Percentiles rank a stretch among this genome's conserved stretches.
Evolutionary conservation across 2,329 filamentous ascomycete species (phyloP).

Genomic region (Massarina eburnea): DNA sequence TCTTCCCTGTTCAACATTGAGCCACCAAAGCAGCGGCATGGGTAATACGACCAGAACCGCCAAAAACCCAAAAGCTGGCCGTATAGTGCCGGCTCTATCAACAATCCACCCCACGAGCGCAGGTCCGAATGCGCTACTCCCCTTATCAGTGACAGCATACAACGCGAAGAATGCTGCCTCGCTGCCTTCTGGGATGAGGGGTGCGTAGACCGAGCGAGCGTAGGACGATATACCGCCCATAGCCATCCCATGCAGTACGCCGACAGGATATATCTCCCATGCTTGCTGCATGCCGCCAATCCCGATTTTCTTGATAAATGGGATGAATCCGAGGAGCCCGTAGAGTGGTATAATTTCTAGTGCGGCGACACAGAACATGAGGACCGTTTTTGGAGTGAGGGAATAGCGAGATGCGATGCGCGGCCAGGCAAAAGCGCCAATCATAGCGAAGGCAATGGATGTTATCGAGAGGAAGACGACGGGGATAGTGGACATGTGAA

Average conservation of each 20-base stretch:
- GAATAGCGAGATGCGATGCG: slow-evolving; percentile 68
- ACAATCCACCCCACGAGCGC: slow-evolving; percentile 88
- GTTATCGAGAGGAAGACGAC: slow-evolving; percentile 88
- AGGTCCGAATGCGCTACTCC: slow-evolving; percentile 86
- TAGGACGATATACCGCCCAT: slow-evolving; percentile 86
- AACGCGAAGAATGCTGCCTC: slow-evolving; percentile 93
- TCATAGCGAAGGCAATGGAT: slow-evolving; percentile 78
- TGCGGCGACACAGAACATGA: slow-evolving; percentile 78
- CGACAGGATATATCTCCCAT: slow-evolving; percentile 91
- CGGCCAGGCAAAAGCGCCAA: slow-evolving; percentile 86
- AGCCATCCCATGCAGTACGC: slow-evolving; percentile 83
- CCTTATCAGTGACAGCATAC: slow-evolving; percentile 95
- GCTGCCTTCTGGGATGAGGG: slow-evolving; percentile 85
- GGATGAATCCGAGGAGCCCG: slow-evolving; percentile 79
- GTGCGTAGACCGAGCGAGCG: slow-evolving; percentile 84
- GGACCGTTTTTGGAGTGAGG: slow-evolving; percentile 76
- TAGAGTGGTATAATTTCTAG: slow-evolving; percentile 92
- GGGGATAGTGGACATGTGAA: slow-evolving; percentile 83
- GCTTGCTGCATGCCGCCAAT: slow-evolving; percentile 79
- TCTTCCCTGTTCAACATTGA: slow-evolving; percentile 67
- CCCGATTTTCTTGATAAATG: slow-evolving; percentile 70
- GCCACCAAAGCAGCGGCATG: slow-evolving; percentile 74
- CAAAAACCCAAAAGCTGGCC: slow-evolving; percentile 78
- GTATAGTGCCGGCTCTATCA: slow-evolving; percentile 56
- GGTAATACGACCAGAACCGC: slow-evolving; percentile 76